Base-by-base conservation (phyloP, 495 filamentous ascomycete species). In the Penicillium fimorum region DNA sequence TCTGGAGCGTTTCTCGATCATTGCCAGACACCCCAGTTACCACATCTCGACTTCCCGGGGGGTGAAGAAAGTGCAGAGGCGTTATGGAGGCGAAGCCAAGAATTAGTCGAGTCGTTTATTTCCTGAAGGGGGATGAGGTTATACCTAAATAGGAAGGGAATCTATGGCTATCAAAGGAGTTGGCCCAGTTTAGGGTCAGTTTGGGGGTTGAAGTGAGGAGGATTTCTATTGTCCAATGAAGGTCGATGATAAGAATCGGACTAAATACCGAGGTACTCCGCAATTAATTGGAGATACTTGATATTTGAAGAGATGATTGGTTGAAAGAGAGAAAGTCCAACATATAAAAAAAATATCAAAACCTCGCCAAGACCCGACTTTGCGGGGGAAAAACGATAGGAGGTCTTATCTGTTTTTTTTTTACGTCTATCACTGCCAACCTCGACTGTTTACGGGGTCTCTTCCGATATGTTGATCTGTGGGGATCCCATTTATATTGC, bases 81-180 rank as follows among this genome's bases (percentile, higher is more conserved):
- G 43, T 55, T 83, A 12, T 83, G 80, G 80, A 68, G 61, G 42
- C 42, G 78, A 42, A 83, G 80, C 51, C 76, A 82, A 60, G 60
- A 75, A 44, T 59, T 83, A 24, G 70, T 82, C 0, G 75, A 72
- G 4, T 59, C 32, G 22, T 45, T 50, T 50, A 37, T 60, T 48
- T 29, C 35, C 17, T 35, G 13, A 45, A 12, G 4, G 38, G 18
- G 15, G 3, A 51, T 1, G 18, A 22, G 1, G n/a, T 9, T 30
- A 41, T 25, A 12, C 52, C 30, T 0, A 11, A 47, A 37, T 37
- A 46, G 43, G 52, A 54, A 46, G 37, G 52, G 7, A 54, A 54
- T 17, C 42, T 47, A 46, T 47, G 11, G 18, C 12, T 24, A 22
- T 18, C 6, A n/a, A 17, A 7, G 50, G 37, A 20, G 49, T 32